Percentiles rank a stretch among this genome's conserved stretches.
These are phyloP conservation scores for Solanum neorickii DNA, from an alignment of 257 asterid species.

Conservation along the genomic window DNA sequence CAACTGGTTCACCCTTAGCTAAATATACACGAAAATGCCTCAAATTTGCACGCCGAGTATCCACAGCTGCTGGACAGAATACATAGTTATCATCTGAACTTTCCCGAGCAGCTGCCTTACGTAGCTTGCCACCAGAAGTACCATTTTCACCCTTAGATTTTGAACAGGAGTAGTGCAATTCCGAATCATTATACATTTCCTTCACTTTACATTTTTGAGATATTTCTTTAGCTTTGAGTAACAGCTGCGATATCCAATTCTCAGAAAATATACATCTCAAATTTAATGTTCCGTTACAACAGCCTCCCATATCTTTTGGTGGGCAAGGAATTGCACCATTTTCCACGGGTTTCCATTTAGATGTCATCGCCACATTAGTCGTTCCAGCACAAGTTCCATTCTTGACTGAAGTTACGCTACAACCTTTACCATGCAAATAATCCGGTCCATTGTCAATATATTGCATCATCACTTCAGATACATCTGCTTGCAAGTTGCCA, in stretches of 20 bases:
- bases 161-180: slow-evolving; percentile 31
- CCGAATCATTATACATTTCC: slow-evolving; percentile 3
- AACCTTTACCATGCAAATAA: slow-evolving; percentile 39
- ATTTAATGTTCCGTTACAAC: slow-evolving; percentile 46
- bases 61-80: slow-evolving; percentile 58
- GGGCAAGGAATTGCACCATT: slow-evolving; percentile 55
- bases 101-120: slow-evolving; percentile 53
- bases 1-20: slow-evolving; percentile 77
- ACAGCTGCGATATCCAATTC: slow-evolving; percentile 30
- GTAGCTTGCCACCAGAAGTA: slow-evolving; percentile 8
- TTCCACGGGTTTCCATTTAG: slow-evolving; percentile 37
- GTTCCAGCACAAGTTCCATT: not conserved
- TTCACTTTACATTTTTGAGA: slow-evolving; percentile 3
- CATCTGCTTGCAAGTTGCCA: slow-evolving; percentile 41
- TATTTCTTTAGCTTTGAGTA: slow-evolving; percentile 32
- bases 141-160: slow-evolving; percentile 10
- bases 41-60: slow-evolving; percentile 35
- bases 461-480: slow-evolving; percentile 1
- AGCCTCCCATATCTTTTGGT: slow-evolving; percentile 34
- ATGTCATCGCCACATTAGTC: not conserved
- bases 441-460: slow-evolving; percentile 12
- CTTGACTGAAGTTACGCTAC: not conserved
- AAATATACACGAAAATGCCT: slow-evolving; percentile 73
- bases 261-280: slow-evolving; percentile 27
- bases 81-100: slow-evolving; percentile 46